phyloP scores from a whole-genome alignment of 2,329 filamentous ascomycete species.

The Pseudonectria buxi region DNA sequence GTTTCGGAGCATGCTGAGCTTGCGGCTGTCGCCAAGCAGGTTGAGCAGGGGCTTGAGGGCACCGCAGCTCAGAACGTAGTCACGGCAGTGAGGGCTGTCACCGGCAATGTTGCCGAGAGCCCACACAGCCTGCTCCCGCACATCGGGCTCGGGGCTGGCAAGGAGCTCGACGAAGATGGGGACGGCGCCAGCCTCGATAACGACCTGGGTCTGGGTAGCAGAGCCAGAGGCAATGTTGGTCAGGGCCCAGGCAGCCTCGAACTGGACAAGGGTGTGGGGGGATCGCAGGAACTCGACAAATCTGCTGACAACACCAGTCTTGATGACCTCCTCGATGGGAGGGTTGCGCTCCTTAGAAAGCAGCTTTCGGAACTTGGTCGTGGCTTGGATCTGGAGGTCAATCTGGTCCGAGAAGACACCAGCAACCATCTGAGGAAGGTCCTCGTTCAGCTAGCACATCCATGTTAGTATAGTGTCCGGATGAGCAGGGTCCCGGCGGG shows the following conservation, averaged over 20 bases:
- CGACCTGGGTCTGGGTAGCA: constrained; percentile 94
- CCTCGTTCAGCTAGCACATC: constrained; percentile 73
- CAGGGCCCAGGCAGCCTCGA: constrained; percentile 97
- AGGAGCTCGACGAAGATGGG: constrained; percentile 97
- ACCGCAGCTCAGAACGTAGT: constrained; percentile 88
- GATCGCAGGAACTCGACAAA: constrained; percentile 98
- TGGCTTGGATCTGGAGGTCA: constrained; percentile 93
- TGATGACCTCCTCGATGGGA: constrained; percentile 97
- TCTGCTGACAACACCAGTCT: constrained; percentile 93
- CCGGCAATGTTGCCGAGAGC: constrained; percentile 97
- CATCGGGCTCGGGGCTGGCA: constrained; percentile 92
- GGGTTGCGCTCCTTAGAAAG: constrained; percentile 98
- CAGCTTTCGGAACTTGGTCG: constrained; percentile 97
- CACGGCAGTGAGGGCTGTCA: constrained; percentile 94
- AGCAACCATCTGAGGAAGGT: constrained; percentile 95
- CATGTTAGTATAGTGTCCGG: constrained; percentile 4
- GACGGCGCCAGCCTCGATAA: constrained; percentile 95
- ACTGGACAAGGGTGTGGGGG: constrained; percentile 95
- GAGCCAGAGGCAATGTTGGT: constrained; percentile 99
- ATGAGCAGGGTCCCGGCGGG: constrained; percentile 1
- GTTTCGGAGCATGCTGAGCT: constrained; percentile 98
- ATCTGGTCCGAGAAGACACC: constrained; percentile 99
- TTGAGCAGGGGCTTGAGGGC: constrained; percentile 84
- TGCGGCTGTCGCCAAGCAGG: constrained; percentile 92
- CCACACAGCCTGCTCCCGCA: constrained; percentile 97